Conservation (phyloP, 352 stramenopile genomes). For the Pythium periplocum region DNA sequence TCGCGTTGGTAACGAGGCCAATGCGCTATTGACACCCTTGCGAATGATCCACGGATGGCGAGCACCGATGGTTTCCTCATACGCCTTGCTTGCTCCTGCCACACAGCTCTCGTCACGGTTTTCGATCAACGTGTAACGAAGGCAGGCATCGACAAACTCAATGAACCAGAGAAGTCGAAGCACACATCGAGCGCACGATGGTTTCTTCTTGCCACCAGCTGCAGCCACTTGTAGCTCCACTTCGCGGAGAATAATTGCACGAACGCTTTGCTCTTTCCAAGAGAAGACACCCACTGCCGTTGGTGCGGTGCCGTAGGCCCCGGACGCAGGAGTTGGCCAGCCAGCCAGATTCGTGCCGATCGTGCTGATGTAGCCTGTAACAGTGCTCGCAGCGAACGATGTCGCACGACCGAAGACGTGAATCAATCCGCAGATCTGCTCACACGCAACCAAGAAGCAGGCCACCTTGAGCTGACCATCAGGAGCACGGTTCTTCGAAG, state of each 20-base stretch:
- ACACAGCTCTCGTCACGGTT: constrained; percentile 62
- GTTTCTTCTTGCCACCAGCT: constrained; percentile 79
- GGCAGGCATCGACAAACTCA: constrained; percentile 75
- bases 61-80: constrained; percentile 76
- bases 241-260: constrained; percentile 54
- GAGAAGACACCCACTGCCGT: constrained; percentile 1
- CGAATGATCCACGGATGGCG: constrained; percentile 82
- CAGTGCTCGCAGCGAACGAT: constrained; percentile 71
- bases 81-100: constrained; percentile 61
- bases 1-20: constrained; percentile 57
- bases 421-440: constrained; percentile 67
- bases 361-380: constrained; percentile 65
- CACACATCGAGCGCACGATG: constrained; percentile 65
- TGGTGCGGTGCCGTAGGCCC: constrained; percentile 6
- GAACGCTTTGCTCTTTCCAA: constrained; percentile 57
- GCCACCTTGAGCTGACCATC: constrained; percentile 38
- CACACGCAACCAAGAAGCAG: constrained; percentile 48
- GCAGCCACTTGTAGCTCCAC: constrained; percentile 50
- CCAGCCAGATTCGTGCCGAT: constrained; percentile 55
- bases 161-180: constrained; percentile 78
- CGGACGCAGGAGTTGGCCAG: constrained; percentile 28
- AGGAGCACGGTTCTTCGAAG: constrained; percentile 24
- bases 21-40: constrained; percentile 74
- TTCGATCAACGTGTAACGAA: constrained; percentile 63
- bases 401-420: constrained; percentile 74